Evolutionary conservation across 352 stramenopile species (phyloP), one percentile per base, ranked within the genome.

Genomic region (Thalassiosira livingstoniorum): DNA sequence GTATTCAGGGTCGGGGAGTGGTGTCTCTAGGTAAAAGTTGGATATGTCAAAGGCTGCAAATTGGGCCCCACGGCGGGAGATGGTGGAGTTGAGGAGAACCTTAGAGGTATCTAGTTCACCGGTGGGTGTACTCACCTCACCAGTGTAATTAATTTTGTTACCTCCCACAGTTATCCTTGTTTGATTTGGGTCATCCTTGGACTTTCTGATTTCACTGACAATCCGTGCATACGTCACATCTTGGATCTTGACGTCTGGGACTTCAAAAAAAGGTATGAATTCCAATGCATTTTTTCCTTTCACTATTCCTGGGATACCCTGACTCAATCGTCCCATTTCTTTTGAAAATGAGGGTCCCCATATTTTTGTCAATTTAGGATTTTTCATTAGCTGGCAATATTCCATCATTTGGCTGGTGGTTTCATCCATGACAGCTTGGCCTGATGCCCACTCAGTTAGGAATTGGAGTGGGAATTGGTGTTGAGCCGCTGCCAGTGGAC

Each of bases 121-220:
- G 1, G 70, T 82, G 7, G 74, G 45, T 13, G n/a, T n/a, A n/a
- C n/a, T n/a, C n/a, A n/a, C n/a, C n/a, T n/a, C n/a, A n/a, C n/a
- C n/a, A n/a, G n/a, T n/a, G n/a, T n/a, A n/a, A n/a, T n/a, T n/a
- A n/a, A n/a, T n/a, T n/a, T n/a, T n/a, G n/a, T n/a, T n/a, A n/a
- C n/a, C n/a, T n/a, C n/a, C n/a, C n/a, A n/a, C n/a, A n/a, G n/a
- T n/a, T n/a, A n/a, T n/a, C n/a, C 76, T 64, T 0, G 78, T 72
- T n/a, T 64, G 79, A 29, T 78, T 35, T 21, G 34, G 39, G 10
- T 90, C 58, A 1, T 47, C 66, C 57, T 90, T 90, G 35, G 83
- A 23, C 0, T 63, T 63, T 23, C 61, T 55, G 0, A 73, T 35
- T 37, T 45, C 61, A 42, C 58, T 76, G 10, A 87, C 78, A 47